These are phyloP conservation scores for Phycomyces blakesleeanus DNA, from an alignment of 192 early-diverging fungal species.

Conservation along the genomic window DNA sequence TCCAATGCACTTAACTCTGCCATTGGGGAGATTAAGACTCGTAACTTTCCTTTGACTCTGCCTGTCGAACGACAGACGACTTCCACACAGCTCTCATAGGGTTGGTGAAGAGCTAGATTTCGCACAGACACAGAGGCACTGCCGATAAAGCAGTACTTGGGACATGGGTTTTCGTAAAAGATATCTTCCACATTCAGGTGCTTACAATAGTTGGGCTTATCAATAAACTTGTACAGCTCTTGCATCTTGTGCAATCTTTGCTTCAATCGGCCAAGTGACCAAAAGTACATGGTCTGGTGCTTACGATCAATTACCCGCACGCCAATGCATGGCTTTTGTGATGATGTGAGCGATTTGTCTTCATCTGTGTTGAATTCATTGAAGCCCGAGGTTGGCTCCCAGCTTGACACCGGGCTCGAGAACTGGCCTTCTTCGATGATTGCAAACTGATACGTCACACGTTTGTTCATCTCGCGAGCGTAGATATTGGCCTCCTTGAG, in stretches of 20 bases:
- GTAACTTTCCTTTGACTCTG: constrained; percentile 33
- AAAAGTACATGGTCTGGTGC: constrained; percentile 45
- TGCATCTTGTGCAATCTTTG: constrained; percentile 32
- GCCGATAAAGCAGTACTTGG: constrained; percentile 52
- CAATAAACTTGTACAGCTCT: constrained; percentile 49
- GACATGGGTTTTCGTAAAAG: constrained; percentile 54
- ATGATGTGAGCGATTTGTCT: constrained; percentile 30
- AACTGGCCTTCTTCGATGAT: constrained; percentile 59
- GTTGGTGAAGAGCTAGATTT: constrained; percentile 40
- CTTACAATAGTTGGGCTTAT: constrained; percentile 52
- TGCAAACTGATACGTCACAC: constrained; percentile 79
- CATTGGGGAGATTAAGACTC: constrained; percentile 41
- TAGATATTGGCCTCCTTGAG: constrained; percentile 92
- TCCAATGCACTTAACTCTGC: not conserved
- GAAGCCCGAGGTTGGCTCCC: constrained; percentile 40
- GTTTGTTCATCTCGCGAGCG: constrained; percentile 72
- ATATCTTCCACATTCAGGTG: constrained; percentile 57
- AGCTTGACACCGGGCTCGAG: constrained; percentile 41
- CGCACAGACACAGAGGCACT: constrained; percentile 41
- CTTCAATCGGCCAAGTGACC: constrained; percentile 36
- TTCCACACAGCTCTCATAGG: constrained; percentile 40
- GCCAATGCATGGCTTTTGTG: constrained; percentile 47
- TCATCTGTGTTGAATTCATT: constrained; percentile 38
- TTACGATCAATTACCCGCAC: constrained; percentile 53
- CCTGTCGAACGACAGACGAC: constrained; percentile 47